Percentiles rank a stretch among this genome's conserved stretches.
Conservation (phyloP, 176 grass and related monocot genomes). For the Raddia guianensis region DNA sequence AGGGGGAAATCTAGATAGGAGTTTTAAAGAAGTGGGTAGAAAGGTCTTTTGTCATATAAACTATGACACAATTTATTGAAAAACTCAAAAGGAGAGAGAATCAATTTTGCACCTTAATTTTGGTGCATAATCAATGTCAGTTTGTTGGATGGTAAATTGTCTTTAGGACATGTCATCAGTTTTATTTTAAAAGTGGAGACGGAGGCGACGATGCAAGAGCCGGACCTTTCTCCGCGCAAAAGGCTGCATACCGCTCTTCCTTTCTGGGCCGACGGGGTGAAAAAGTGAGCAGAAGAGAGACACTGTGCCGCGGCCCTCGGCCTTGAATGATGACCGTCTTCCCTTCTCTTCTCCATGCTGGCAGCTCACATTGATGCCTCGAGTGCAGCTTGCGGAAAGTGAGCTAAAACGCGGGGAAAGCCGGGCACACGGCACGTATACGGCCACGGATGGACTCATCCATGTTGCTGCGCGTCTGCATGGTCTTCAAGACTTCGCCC, state of each 20-base stretch:
- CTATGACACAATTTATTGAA: too few species aligned
- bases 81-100: too few species aligned
- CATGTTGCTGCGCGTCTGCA: background rate
- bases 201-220: constrained; percentile 28
- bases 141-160: too few species aligned
- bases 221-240: constrained; percentile 28
- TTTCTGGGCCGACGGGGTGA: constrained; percentile 35
- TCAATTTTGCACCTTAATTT: too few species aligned
- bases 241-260: background rate
- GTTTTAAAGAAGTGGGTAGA: too few species aligned
- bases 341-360: constrained; percentile 1
- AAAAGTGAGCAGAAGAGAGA: constrained; percentile 41
- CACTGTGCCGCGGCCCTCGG: background rate
- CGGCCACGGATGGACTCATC: constrained; percentile 16
- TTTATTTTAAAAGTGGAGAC: background rate
- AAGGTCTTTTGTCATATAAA: too few species aligned
- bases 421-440: background rate
- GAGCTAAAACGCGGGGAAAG: background rate
- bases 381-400: constrained; percentile 33
- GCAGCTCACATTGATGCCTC: constrained; percentile 33
- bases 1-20: too few species aligned
- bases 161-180: too few species aligned
- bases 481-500: background rate
- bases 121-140: too few species aligned
- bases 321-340: constrained; percentile 40